Conservation (phyloP, 2,329 filamentous ascomycete species). For the Fusarium sp. region DNA sequence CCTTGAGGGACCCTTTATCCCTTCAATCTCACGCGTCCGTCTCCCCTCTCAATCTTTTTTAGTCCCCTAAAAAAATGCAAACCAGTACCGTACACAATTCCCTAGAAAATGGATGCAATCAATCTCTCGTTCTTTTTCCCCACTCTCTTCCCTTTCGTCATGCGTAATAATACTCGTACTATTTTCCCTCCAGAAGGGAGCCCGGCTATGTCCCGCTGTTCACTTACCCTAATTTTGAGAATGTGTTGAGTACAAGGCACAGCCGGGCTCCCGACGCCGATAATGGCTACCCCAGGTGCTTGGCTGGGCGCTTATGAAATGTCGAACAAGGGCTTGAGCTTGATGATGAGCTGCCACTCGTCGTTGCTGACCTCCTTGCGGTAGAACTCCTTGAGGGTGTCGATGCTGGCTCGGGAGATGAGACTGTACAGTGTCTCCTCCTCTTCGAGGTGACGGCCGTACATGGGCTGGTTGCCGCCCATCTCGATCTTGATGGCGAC, state of each 20-base stretch:
- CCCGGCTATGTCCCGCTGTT: conserved; percentile 6
- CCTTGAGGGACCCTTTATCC: conserved; percentile 4
- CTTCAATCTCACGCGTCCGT: conserved; percentile 10
- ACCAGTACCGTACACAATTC: conserved; percentile 21
- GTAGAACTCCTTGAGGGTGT: conserved; percentile 97
- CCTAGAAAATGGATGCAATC: conserved; percentile 23
- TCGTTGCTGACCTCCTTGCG: conserved; percentile 87
- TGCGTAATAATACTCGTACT: conserved; percentile 13
- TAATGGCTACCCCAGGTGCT: not conserved
- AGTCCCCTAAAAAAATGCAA: conserved; percentile 21
- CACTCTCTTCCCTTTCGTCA: conserved; percentile 9
- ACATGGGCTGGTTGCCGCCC: conserved; percentile 89
- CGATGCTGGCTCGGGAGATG: conserved; percentile 88
- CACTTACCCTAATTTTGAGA: not conserved
- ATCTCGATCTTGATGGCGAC: conserved; percentile 98
- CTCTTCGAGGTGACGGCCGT: conserved; percentile 95
- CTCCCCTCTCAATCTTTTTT: conserved; percentile 7
- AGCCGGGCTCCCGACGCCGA: conserved; percentile 19
- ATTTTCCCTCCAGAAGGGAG: conserved; percentile 7
- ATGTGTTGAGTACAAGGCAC: not conserved
- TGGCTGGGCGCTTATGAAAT: conserved; percentile 66
- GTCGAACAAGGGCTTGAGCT: conserved; percentile 95
- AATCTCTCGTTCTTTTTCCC: conserved; percentile 2
- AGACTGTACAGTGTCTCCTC: conserved; percentile 87
- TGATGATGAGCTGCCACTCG: conserved; percentile 94